These are phyloP conservation scores for Salix purpurea DNA, from an alignment of 345 rosid species.

Conservation along the genomic window DNA sequence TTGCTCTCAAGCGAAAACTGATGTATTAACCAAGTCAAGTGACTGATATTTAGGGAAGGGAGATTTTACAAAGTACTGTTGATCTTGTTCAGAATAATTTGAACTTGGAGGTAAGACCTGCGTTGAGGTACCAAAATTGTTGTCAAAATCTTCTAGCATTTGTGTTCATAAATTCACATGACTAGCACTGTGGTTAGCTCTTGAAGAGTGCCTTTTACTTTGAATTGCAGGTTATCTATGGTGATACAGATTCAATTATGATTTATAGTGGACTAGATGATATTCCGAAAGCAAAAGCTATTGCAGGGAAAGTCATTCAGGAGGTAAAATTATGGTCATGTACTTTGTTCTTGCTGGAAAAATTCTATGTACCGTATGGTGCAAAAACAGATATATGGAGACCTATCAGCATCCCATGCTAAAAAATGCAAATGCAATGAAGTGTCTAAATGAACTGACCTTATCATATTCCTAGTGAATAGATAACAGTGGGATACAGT, in stretches of 20 bases:
- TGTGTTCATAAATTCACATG: not conserved
- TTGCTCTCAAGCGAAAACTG: not conserved
- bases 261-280: slow-evolving; percentile 90
- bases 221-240: slow-evolving; percentile 76
- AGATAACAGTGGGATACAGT: not conserved
- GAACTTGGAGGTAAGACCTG: slow-evolving; percentile 66
- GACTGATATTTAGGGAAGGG: slow-evolving; percentile 73
- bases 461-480: too few species aligned
- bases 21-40: slow-evolving; percentile 12
- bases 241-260: slow-evolving; percentile 99
- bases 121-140: not conserved
- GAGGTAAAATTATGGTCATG: slow-evolving; percentile 55
- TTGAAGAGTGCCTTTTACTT: slow-evolving; percentile 20
- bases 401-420: not conserved
- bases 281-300: slow-evolving; percentile 65
- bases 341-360: not conserved
- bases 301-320: slow-evolving; percentile 80
- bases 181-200: not conserved
- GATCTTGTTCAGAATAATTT: slow-evolving; percentile 91
- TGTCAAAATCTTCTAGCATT: slow-evolving; percentile 5
- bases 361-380: not conserved
- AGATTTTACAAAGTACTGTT: slow-evolving; percentile 90
- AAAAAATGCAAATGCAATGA: not conserved
- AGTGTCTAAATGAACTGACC: not conserved
- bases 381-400: not conserved